These are phyloP conservation scores for Paraphoma sp. DNA, from an alignment of 2,329 filamentous ascomycete species.

Conservation along the genomic window DNA sequence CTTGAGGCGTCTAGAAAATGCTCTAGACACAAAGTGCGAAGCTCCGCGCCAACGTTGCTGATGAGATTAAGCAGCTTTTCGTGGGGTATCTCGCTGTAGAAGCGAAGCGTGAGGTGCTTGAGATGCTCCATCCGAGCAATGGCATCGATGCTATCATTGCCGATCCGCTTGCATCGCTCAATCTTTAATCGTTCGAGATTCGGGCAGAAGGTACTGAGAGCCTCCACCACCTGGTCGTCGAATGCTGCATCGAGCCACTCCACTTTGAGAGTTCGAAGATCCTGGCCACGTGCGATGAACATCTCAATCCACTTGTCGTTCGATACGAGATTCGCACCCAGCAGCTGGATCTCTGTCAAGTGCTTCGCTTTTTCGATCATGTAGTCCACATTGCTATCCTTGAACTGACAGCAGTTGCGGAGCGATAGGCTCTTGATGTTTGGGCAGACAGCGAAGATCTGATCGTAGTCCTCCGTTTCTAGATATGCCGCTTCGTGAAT, in stretches of 20 bases:
- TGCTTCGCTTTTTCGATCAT: constrained; percentile 73
- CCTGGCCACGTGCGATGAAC: constrained; percentile 68
- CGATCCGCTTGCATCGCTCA: constrained; percentile 77
- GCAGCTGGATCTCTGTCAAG: constrained; percentile 77
- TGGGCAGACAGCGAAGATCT: constrained; percentile 79
- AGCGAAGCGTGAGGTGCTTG: constrained; percentile 76
- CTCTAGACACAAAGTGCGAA: constrained; percentile 81
- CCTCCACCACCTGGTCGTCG: constrained; percentile 70
- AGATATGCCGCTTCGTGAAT: constrained; percentile 71
- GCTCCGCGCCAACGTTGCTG: constrained; percentile 64
- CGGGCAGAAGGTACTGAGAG: constrained; percentile 70
- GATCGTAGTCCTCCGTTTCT: constrained; percentile 75
- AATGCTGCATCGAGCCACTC: constrained; percentile 87
- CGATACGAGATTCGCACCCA: constrained; percentile 83
- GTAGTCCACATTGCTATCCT: constrained; percentile 82
- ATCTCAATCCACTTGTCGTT: constrained; percentile 77
- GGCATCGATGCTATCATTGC: constrained; percentile 67
- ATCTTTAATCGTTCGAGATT: constrained; percentile 79
- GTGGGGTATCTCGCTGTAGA: constrained; percentile 64
- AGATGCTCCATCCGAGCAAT: constrained; percentile 70
- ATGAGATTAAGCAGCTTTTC: constrained; percentile 69
- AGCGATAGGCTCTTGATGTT: constrained; percentile 74
- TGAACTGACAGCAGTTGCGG: constrained; percentile 89
- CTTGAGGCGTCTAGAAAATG: constrained; percentile 72
- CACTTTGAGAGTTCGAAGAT: constrained; percentile 74